phyloP scores from a whole-genome alignment of 1,284 basidiomycete species.

The Sanguinoderma infundibulare region DNA sequence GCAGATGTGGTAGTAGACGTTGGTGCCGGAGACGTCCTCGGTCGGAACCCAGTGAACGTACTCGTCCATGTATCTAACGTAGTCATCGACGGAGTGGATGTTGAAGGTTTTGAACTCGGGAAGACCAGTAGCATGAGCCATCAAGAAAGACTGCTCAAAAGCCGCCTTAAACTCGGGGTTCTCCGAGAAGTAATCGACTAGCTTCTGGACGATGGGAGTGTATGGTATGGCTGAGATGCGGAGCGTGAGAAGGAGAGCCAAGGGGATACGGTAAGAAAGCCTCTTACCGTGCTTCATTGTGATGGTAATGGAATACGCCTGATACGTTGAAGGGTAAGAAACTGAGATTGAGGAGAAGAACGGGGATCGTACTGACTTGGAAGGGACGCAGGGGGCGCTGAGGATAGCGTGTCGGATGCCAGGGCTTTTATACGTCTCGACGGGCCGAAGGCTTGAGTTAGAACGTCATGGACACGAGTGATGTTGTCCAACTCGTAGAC shows the following conservation, averaged over 20 bases:
- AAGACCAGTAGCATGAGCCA: slow-evolving; percentile 13
- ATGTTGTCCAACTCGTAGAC: too few species aligned
- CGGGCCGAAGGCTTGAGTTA: too few species aligned
- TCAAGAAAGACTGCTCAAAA: slow-evolving; percentile 16
- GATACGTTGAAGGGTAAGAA: neutral
- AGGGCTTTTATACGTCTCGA: neutral
- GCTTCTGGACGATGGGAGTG: slow-evolving; percentile 19
- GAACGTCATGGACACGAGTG: too few species aligned
- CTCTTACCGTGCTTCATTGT: neutral
- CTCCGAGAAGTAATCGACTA: slow-evolving; percentile 13
- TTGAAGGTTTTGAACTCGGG: slow-evolving; percentile 17
- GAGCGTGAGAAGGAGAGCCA: neutral
- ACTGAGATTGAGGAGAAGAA: neutral
- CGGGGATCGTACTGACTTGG: neutral
- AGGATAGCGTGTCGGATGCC: neutral
- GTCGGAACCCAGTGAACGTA: slow-evolving; percentile 19
- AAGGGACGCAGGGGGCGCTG: neutral
- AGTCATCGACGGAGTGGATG: slow-evolving; percentile 22
- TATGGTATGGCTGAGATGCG: neutral
- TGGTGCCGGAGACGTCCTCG: slow-evolving; percentile 18
- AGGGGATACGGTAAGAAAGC: too few species aligned
- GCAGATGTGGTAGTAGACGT: slow-evolving; percentile 23
- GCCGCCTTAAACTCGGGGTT: slow-evolving; percentile 20
- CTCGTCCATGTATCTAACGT: slow-evolving; percentile 19
- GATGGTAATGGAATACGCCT: neutral